phyloP scores from a whole-genome alignment of 2,329 filamentous ascomycete genomes.

The Talaromyces verruculosus region DNA sequence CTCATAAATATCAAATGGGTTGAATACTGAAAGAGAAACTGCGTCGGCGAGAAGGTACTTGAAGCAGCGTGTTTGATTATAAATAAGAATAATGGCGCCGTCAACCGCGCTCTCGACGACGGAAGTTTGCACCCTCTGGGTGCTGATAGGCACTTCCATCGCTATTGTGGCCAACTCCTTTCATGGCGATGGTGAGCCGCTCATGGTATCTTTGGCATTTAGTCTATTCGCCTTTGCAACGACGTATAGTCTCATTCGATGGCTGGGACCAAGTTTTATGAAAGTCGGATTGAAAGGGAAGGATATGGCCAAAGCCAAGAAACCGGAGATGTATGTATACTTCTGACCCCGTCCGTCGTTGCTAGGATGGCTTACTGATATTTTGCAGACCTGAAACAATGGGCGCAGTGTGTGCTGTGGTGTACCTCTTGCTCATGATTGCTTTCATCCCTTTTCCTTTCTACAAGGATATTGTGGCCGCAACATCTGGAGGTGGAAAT shows the following conservation, averaged over 20 bases:
- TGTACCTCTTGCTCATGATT: conserved; percentile 86
- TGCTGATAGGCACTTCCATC: conserved; percentile 67
- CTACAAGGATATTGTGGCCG: conserved; percentile 95
- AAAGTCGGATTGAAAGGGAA: conserved; percentile 83
- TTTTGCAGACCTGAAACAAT: conserved; percentile 77
- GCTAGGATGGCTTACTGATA: not conserved
- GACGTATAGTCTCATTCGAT: conserved; percentile 82
- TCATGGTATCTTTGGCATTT: conserved; percentile 84
- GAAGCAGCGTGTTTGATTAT: not conserved
- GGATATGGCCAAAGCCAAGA: conserved; percentile 77
- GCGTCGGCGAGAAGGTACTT: not conserved
- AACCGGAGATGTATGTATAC: conserved; percentile 66
- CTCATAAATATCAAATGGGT: conserved; percentile 8
- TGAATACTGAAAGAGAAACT: not conserved
- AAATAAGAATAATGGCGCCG: conserved; percentile 32
- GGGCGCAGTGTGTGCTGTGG: conserved; percentile 88
- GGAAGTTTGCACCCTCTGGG: conserved; percentile 59
- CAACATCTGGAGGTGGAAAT: conserved; percentile 91
- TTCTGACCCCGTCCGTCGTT: not conserved
- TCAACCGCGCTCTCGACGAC: conserved; percentile 48
- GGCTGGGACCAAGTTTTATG: conserved; percentile 89
- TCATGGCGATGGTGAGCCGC: conserved; percentile 79
- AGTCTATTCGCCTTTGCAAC: conserved; percentile 80
- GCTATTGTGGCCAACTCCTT: conserved; percentile 76
- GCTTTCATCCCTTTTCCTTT: conserved; percentile 95